Evolutionary conservation across 2,329 filamentous ascomycete genomes (phyloP), one percentile per base, ranked within the genome.

Genomic region (Aspergillus oerlinghausenensis): DNA sequence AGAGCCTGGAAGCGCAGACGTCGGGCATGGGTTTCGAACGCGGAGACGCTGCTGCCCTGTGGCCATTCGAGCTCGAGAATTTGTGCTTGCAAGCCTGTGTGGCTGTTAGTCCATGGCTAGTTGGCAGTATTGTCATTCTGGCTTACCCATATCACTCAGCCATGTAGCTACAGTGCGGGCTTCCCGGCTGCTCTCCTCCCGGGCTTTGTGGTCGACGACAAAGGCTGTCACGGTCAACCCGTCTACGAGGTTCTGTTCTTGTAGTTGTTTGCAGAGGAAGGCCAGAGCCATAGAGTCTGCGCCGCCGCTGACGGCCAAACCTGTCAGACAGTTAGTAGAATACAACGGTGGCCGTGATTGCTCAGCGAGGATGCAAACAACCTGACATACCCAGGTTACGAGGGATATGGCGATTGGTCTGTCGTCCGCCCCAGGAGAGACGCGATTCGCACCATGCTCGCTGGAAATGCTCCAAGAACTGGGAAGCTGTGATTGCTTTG

Each of bases 201-300:
- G 78, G n/a, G 80, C 76, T 58, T 77, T 77, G 65, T 88, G 85
- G 62, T 88, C 83, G 11, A 88, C 81, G 38, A 87, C 81, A 63
- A 86, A 84, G 0, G 79, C 84, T 48, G 77, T 79, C 21, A 82
- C 75, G 14, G 69, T 49, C 32, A 71, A 47, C 51, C 60, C 17
- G 57, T 62, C 62, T 40, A 62, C 52, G 17, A 64, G 55, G 25
- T 55, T 61, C 14, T 32, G 19, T 47, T 21, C 5, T 64, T 57
- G 32, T 55, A 75, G 61, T 49, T 77, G 73, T 50, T 79, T 81
- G 69, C 89, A 90, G 38, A 97, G 81, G 58, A 80, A 86, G 55
- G 92, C 91, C 58, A 99, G 79, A 28, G 93, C 93, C 92, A 97
- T 99, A n/a, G 93, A 97, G 73, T 99, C 94, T 42, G 94, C 89